Evolutionary conservation across 2,329 filamentous ascomycete species (phyloP), one percentile per base, ranked within the genome.

Genomic region (Colletotrichum ledebouriae): DNA sequence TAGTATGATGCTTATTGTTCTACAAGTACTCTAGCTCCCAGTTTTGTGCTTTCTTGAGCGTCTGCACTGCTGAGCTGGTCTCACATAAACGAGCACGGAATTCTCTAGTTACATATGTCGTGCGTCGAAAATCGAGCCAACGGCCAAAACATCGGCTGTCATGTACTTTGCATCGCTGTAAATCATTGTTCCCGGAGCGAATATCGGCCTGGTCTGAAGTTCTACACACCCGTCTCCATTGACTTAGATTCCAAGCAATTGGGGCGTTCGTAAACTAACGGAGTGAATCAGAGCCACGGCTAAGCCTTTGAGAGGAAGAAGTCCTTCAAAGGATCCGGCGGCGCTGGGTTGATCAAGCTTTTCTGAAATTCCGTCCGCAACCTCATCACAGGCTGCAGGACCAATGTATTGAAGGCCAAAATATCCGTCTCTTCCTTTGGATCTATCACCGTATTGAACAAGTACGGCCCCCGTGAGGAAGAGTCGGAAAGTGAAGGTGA

Each of bases 371-470:
- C 73, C 0, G 71, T 53, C 13, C 67, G 73, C 42, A 78, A 22
- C 59, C 67, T 76, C 41, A 73, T 69, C 4, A 78, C 68, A 0
- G 77, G 77, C 57, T 78, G 77, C 47, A 76, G 6, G 0, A 78
- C 76, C 77, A 77, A 79, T 1, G 76, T 78, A 13, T 77, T 77
- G 46, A 71, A 77, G 0, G 73, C 63, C 17, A 77, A 2, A 0
- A 79, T 73, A 39, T 77, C 73, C 0, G 75, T 73, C 65, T 79
- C 76, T n/a, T 78, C 76, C 57, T 78, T 77, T 0, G 76, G 77
- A 17, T 78, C 76, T 1, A 76, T 63, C 5, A 75, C 66, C 0
- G 72, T 61, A 29, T 78, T 78, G 63, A 78, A 78, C 1, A 78
- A 41, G 33, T 77, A 79, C 0, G 77, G 77, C 7, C 73, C 1